Percentiles rank a stretch among this genome's conserved stretches.
phyloP scores from a whole-genome alignment of 768 basidiomycete species.

The Tricholomella constricta region DNA sequence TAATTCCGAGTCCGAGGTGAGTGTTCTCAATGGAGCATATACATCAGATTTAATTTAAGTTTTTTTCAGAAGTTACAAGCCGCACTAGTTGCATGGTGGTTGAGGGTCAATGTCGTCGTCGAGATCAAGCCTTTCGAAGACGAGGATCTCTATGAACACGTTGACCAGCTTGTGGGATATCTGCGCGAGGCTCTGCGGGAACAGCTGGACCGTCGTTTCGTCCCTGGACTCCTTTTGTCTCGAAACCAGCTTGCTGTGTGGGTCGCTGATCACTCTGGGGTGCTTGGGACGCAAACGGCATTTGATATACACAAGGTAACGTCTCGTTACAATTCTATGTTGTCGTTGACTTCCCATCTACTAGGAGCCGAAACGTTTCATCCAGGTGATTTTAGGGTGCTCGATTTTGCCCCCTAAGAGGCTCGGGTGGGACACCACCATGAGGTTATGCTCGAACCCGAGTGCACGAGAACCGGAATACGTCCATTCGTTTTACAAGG shows the following conservation, averaged over 20 bases:
- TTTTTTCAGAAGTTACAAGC: no score
- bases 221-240: constrained; percentile 2
- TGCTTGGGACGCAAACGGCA: constrained; percentile 1
- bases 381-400: no score
- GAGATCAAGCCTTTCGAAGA: constrained; percentile 3
- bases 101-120: constrained; percentile 3
- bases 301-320: constrained; percentile 14
- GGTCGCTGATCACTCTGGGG: no score
- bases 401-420: no score
- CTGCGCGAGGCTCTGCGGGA: no score
- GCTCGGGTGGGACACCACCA: background rate
- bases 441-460: background rate
- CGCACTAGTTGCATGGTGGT: constrained; percentile 7
- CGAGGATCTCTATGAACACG: background rate
- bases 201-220: constrained; percentile 12
- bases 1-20: background rate
- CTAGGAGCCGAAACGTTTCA: no score
- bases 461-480: background rate
- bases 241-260: background rate
- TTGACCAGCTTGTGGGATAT: background rate
- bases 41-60: no score
- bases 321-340: no score
- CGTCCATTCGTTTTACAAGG: background rate
- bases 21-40: background rate
- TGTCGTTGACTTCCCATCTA: background rate